Conservation (phyloP, 1,284 basidiomycete genomes). For the Earliella scabrosa region DNA sequence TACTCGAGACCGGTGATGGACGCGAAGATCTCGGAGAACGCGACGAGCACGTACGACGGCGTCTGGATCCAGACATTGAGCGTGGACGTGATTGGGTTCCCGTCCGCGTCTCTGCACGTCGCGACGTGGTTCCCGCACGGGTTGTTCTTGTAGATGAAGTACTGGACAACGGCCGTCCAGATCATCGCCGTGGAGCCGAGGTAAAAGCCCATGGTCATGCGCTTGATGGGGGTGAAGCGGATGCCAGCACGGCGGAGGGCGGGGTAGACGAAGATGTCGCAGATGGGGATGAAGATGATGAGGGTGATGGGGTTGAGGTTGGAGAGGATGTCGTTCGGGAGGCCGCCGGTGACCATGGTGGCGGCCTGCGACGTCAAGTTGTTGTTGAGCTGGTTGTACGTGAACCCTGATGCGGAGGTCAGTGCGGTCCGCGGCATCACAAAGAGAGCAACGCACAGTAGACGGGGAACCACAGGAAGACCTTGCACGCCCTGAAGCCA, state of each 20-base stretch:
- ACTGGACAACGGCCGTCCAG: conserved; percentile 72
- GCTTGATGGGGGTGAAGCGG: conserved; percentile 76
- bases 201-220: conserved; percentile 78
- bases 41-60: conserved; percentile 70
- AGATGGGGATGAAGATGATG: conserved; percentile 76
- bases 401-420: conserved; percentile 54
- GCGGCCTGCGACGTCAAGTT: conserved; percentile 82
- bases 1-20: conserved; percentile 88
- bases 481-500: conserved; percentile 83
- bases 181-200: conserved; percentile 63
- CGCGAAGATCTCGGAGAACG: conserved; percentile 81
- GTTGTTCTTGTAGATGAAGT: conserved; percentile 78
- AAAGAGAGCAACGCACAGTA: conserved; percentile 53
- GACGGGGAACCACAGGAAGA: conserved; percentile 80
- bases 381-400: conserved; percentile 79
- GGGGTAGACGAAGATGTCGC: conserved; percentile 75
- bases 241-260: conserved; percentile 64
- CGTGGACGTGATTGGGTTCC: conserved; percentile 49
- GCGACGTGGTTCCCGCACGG: conserved; percentile 66
- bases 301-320: conserved; percentile 82
- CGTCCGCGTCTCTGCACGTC: conserved; percentile 51
- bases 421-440: neutral
- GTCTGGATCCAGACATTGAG: conserved; percentile 82
- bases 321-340: conserved; percentile 83
- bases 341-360: conserved; percentile 70